A percentile compares a stretch with the other conserved stretches of the same genome.
Conservation (phyloP, 495 filamentous ascomycete genomes). For the Xylaria intraflava region DNA sequence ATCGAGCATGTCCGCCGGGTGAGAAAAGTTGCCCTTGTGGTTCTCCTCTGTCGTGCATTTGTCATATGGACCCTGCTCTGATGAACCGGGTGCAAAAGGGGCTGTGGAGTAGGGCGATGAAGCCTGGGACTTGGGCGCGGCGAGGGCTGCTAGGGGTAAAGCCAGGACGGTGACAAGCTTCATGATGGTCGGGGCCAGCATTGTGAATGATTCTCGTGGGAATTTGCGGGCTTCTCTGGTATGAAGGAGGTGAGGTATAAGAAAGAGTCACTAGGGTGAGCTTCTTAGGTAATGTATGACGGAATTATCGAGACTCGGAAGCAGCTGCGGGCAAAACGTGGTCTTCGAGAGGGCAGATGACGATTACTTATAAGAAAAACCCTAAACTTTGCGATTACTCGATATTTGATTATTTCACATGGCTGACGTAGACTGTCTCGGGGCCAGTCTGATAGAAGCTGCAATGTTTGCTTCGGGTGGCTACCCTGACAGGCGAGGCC, state of each 20-base stretch:
- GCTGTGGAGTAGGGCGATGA: not conserved
- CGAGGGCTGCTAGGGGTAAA: constrained; percentile 7
- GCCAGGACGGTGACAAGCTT: constrained; percentile 1
- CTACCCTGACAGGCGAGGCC: too few species aligned
- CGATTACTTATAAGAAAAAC: too few species aligned
- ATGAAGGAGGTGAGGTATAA: not conserved
- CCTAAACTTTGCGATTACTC: too few species aligned
- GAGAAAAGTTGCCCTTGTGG: not conserved
- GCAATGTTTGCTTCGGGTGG: too few species aligned
- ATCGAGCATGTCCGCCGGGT: constrained; percentile 5
- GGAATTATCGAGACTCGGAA: too few species aligned
- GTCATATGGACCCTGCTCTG: constrained; percentile 1
- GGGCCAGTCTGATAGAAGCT: too few species aligned
- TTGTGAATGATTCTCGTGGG: not conserved
- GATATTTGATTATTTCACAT: too few species aligned
- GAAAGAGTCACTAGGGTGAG: not conserved
- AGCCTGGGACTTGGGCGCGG: constrained; percentile 1
- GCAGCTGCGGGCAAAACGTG: not conserved
- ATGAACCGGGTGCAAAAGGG: constrained; percentile 6
- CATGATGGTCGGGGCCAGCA: not conserved
- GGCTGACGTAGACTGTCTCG: too few species aligned
- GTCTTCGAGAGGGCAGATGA: too few species aligned
- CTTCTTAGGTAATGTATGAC: not conserved
- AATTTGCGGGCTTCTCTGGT: not conserved
- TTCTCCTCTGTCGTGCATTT: not conserved